Conservation (phyloP, 352 stramenopile species). For the Phytopythium vexans region DNA sequence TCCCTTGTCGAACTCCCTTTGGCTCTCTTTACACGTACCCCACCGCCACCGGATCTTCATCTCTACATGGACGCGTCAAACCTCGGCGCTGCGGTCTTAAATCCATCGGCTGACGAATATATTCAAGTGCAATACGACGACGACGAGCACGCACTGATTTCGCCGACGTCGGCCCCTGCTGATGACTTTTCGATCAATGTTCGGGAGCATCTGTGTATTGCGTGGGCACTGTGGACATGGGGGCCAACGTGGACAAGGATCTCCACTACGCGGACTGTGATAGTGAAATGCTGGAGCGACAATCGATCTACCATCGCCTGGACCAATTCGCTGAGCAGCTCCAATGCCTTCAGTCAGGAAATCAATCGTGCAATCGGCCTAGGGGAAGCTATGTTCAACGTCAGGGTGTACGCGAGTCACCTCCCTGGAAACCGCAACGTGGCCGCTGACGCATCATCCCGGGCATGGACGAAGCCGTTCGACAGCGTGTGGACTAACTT, state of each 20-base stretch:
- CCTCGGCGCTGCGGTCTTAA: no score
- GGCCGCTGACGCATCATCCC: conserved; percentile 23
- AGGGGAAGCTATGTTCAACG: conserved; percentile 10
- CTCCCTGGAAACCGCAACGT: conserved; percentile 9
- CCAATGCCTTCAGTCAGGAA: conserved; percentile 20
- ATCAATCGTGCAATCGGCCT: conserved; percentile 29
- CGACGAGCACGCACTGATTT: no score
- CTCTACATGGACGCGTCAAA: no score
- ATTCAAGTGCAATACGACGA: no score
- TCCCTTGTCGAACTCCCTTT: conserved; percentile 7
- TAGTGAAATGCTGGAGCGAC: conserved; percentile 25
- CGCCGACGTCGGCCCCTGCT: no score
- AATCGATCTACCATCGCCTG: conserved; percentile 14
- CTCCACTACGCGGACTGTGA: background rate
- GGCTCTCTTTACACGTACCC: no score
- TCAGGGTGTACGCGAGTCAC: conserved; percentile 11
- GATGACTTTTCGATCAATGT: conserved; percentile 24
- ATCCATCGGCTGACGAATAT: no score
- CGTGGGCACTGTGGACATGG: conserved; percentile 16
- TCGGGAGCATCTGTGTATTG: no score
- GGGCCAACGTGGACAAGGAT: conserved; percentile 8
- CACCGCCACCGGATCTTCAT: no score
- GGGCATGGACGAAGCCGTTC: conserved; percentile 12
- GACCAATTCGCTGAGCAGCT: conserved; percentile 14
- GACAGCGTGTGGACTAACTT: conserved; percentile 12